These are phyloP conservation scores for Monoraphidium neglectum DNA, from an alignment of 139 green algal species.

Conservation along the genomic window DNA sequence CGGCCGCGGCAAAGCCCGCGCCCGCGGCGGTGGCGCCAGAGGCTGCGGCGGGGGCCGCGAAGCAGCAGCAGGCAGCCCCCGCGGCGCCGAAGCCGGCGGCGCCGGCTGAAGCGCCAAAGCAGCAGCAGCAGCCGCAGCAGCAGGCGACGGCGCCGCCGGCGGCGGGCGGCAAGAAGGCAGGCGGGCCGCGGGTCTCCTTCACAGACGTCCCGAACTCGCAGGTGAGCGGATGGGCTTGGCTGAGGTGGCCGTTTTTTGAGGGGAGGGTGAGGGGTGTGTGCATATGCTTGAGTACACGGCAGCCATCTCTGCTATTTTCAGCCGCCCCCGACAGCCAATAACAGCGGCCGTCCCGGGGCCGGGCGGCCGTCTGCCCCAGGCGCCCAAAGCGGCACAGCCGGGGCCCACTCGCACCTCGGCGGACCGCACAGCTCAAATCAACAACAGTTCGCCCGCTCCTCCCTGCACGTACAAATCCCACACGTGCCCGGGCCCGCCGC, in stretches of 20 bases:
- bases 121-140: conserved; percentile 10
- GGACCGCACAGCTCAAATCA: too few species aligned
- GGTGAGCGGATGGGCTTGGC: too few species aligned
- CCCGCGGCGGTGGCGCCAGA: background rate
- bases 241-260: too few species aligned
- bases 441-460: background rate
- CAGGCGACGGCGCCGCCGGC: conserved; percentile 10
- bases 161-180: conserved; percentile 19
- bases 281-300: too few species aligned
- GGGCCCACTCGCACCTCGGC: too few species aligned
- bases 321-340: too few species aligned
- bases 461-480: background rate
- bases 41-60: conserved; percentile 12
- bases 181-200: conserved; percentile 17
- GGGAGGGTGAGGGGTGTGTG: too few species aligned
- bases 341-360: too few species aligned
- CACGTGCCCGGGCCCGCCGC: background rate
- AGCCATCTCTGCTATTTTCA: too few species aligned
- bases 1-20: conserved; percentile 6
- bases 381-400: too few species aligned
- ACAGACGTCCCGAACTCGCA: conserved; percentile 78
- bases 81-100: conserved; percentile 24
- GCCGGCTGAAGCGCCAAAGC: conserved; percentile 13
- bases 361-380: too few species aligned
- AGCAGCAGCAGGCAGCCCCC: conserved; percentile 16